Evolutionary conservation across 352 stramenopile species (phyloP), one percentile per base, ranked within the genome.

Genomic region (Blastocystis sp.): DNA sequence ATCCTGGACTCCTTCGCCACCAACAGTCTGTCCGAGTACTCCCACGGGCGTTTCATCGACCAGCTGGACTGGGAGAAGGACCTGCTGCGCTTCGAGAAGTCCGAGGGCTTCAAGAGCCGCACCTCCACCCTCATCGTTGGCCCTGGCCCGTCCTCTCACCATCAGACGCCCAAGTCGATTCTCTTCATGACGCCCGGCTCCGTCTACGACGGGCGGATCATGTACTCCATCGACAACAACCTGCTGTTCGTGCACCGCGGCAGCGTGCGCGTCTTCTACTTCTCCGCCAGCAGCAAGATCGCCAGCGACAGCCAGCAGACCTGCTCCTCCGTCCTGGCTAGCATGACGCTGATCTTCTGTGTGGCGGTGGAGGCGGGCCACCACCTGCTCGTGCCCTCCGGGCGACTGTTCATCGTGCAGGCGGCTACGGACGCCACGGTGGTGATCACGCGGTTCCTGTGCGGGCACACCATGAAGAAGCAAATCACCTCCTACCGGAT

Each of bases 401-500:
- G 74, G 1, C 67, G 69, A 28, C 52, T 84, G 45, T 84, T 69
- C 40, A 66, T 67, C 17, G 34, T 84, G 10, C 74, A 84, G 45
- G 74, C 74, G 11, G 4, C 19, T 19, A 48, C 38, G n/a, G 10
- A 53, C 17, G 65, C 74, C 7, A 69, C 41, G 38, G 23, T 84
- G 21, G 74, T 84, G n/a, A 48, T 84, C 34, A 69, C 74, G 17
- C 74, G 74, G 2, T 84, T 70, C 56, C 48, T 84, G 11, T 84
- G 74, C 45, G 52, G 52, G 21, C 43, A 69, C 19, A 67, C 74
- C 23, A 84, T 84, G 48, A 53, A 59, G 34, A 53, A 59, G 7
- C 74, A 84, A n/a, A 66, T 84, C 52, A 67, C 52, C 38, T 40
- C 74, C 14, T 84, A 84, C 45, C 74, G 74, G 1, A 52, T 69